Base-by-base conservation (phyloP, 1,284 basidiomycete genomes). In the Thecaphora frezii region DNA sequence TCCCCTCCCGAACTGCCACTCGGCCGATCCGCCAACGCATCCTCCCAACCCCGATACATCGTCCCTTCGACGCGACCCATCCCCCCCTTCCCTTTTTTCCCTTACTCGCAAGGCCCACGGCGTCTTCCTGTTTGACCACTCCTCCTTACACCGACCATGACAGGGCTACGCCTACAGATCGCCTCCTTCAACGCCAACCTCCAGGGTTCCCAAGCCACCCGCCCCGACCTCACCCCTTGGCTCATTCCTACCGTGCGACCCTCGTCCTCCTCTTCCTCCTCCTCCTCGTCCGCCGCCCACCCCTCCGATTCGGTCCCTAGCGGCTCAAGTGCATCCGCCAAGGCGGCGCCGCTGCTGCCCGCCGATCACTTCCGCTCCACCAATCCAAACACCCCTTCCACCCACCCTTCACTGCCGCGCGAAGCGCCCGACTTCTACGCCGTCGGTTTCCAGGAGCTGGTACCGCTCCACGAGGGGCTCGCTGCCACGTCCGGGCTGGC, bases 381-480 rank as follows among this genome's bases (percentile, higher is more conserved):
- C 42, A 62, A 70, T 42, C 42, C 67, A 22, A 52, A 62, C 18
- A 47, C 59, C 14, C 58, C 57, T 26, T 58, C 56, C 18, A 54
- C 55, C 10, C 63, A 57, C 16, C 60, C 60, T 5, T 58, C 59
- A 16, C 43, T 64, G 21, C 65, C 71, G 18, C 64, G 76, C 23
- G 70, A 74, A 39, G 73, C 74, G 22, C 74, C 76, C 7, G 91
- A 93, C 77, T 87, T 93, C 33, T 86, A 92, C 50, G 91, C 88
- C 0, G 87, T 93, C 44, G 91, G 91, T 13, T 93, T 93, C 69
- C 91, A 93, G 74, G 91, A 93, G 77, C 83, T 93, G 40, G 82
- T 93, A 12, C 90, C 91, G 5, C 83, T 93, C n/a, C 67, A 59
- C 42, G 53, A 51, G 1, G 24, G 88, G 21, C 55, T 58, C 42